Base-by-base conservation (phyloP, 129 eudicot species). In the Arctium lappa region DNA sequence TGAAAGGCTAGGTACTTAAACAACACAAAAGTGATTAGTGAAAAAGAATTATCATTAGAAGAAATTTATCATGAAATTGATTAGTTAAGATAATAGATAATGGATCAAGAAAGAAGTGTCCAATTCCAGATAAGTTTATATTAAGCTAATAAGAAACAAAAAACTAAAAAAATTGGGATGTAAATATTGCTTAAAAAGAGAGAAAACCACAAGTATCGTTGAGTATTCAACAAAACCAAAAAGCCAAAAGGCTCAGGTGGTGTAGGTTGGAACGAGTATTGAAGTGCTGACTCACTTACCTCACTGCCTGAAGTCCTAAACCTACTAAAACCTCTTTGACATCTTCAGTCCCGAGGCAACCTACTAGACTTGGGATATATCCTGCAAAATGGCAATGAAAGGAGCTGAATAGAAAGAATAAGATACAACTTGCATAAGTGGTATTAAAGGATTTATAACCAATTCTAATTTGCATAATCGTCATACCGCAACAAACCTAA, bases 401-500 rank as follows among this genome's bases (percentile, higher is more conserved):
- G 46, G 29, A 44, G 60, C 31, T 50, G n/a, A 75, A 73, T 9
- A 42, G 18, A 72, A 60, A 74, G 73, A 74, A 76, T 15, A 79
- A 76, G 18, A 79, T 74, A 82, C 63, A 71, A 16, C 38, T 78
- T 62, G 82, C 15, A 65, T 40, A 78, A 69, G 11, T 72, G 69
- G 22, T 42, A 62, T 32, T 75, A 11, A 65, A 56, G 71, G 73
- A 74, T 46, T 22, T 38, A 72, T 56, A 82, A 75, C 65, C n/a
- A 77, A 69, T 71, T 68, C 69, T 78, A 42, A 50, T 78, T 80
- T 85, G 72, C 82, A 71, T 65, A 85, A 83, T 85, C 76, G 77
- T 91, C 97, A 87, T 89, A 89, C 91, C 92, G 70, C 95, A 87
- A 83, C 86, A 32, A 87, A 86, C 88, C 95, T 93, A 91, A 93